These are phyloP conservation scores for Tribonema minus DNA, from an alignment of 108 stramenopile genomes.

Conservation along the genomic window DNA sequence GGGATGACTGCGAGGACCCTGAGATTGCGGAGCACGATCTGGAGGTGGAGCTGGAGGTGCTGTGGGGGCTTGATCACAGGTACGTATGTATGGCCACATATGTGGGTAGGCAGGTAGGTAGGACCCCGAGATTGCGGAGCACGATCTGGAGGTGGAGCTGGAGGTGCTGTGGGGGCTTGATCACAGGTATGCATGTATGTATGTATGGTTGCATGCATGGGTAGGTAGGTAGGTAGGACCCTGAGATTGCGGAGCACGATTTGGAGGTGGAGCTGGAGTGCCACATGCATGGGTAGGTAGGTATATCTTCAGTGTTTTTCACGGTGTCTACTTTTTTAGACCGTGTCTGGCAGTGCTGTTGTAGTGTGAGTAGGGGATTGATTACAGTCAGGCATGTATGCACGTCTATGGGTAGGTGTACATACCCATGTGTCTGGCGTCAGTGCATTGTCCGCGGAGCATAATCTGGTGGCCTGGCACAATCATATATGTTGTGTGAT, in stretches of 20 bases:
- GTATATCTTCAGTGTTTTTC: too few relatives aligned
- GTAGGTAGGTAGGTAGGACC: constrained; percentile 13
- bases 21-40: constrained; percentile 21
- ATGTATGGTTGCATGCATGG: too few relatives aligned
- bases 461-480: too few relatives aligned
- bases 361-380: constrained; percentile 21
- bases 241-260: constrained; percentile 17
- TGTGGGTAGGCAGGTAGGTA: too few relatives aligned
- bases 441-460: constrained; percentile 11
- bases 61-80: constrained; percentile 30
- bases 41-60: constrained; percentile 42
- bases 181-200: constrained; percentile 29
- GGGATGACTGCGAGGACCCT: constrained; percentile 21
- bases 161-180: constrained; percentile 34
- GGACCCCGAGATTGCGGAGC: constrained; percentile 17
- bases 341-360: too few relatives aligned
- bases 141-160: constrained; percentile 37
- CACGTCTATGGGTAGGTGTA: too few relatives aligned
- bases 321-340: too few relatives aligned
- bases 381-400: constrained; percentile 19
- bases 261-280: constrained; percentile 39
- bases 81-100: too few relatives aligned
- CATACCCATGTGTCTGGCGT: not conserved
- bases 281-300: too few relatives aligned
- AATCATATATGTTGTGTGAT: too few relatives aligned